These are phyloP conservation scores for Fragilariopsis cylindrus DNA, from an alignment of 108 stramenopile species.

Conservation along the genomic window DNA sequence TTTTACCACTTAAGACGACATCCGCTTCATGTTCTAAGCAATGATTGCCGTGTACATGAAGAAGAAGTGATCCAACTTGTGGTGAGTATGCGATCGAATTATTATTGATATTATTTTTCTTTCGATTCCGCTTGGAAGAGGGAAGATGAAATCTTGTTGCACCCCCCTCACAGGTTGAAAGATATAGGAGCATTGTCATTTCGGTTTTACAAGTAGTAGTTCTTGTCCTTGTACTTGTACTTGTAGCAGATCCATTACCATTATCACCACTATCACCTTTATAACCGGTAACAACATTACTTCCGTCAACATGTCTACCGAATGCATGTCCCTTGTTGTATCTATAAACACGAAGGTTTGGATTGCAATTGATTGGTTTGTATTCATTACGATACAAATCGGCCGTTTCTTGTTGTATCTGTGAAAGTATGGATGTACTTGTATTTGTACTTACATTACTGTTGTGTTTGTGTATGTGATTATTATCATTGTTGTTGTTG, in stretches of 20 bases:
- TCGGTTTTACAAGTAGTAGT: slow-evolving; percentile 49
- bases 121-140: slow-evolving; percentile 20
- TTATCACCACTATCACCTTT: neutral
- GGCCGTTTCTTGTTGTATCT: slow-evolving; percentile 31
- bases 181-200: slow-evolving; percentile 85
- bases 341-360: slow-evolving; percentile 85
- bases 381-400: slow-evolving; percentile 32
- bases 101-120: neutral
- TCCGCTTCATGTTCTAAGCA: slow-evolving; percentile 93
- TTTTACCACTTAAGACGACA: slow-evolving; percentile 69
- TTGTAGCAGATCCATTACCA: neutral
- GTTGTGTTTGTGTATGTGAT: too few relatives aligned
- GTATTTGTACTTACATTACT: too few relatives aligned
- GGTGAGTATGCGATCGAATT: slow-evolving; percentile 63
- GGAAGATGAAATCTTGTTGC: slow-evolving; percentile 76
- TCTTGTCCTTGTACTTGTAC: slow-evolving; percentile 1
- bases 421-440: slow-evolving; percentile 11
- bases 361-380: slow-evolving; percentile 72
- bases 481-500: neutral
- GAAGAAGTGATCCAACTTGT: slow-evolving; percentile 60
- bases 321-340: slow-evolving; percentile 82
- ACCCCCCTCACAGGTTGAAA: slow-evolving; percentile 68
- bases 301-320: slow-evolving; percentile 85
- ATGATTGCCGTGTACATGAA: slow-evolving; percentile 83
- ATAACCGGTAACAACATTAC: slow-evolving; percentile 36